These are phyloP conservation scores for Chlorella variabilis DNA, from an alignment of 163 green algal genomes.

Conservation along the genomic window DNA sequence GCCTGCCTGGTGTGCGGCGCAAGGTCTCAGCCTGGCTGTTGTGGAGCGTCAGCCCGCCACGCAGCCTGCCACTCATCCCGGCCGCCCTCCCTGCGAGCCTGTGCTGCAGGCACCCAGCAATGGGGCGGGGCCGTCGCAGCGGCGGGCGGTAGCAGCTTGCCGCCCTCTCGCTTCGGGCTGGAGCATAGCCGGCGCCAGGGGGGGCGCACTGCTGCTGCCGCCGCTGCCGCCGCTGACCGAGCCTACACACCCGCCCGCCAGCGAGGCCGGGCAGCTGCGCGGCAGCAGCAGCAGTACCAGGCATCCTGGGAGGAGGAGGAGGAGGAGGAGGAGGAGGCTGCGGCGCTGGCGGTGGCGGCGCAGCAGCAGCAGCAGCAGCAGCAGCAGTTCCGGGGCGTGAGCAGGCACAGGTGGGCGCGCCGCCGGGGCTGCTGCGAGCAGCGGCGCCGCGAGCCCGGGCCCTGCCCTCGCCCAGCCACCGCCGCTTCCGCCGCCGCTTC, in stretches of 20 bases:
- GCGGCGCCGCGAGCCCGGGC: too few species aligned
- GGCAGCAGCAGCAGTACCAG: conserved; percentile 2
- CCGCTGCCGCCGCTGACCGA: neutral
- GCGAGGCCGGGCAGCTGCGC: neutral
- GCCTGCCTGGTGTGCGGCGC: too few species aligned
- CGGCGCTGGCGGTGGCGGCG: too few species aligned
- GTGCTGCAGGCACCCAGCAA: neutral
- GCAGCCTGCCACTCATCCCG: too few species aligned
- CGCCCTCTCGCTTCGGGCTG: neutral
- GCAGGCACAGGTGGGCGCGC: conserved; percentile 35
- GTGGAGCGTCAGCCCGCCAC: too few species aligned
- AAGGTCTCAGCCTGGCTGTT: too few species aligned
- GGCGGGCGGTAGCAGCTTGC: neutral
- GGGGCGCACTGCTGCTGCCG: neutral
- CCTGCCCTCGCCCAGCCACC: too few species aligned
- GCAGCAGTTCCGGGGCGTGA: conserved; percentile 42
- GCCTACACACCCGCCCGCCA: neutral
- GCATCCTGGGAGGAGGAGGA: neutral
- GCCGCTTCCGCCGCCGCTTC: neutral
- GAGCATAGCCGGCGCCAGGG: neutral
- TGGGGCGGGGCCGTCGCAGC: too few species aligned
- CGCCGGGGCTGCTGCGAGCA: neutral
- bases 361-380: conserved; percentile 6
- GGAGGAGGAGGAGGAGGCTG: neutral
- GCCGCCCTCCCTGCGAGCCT: too few species aligned